phyloP scores from a whole-genome alignment of 2,329 filamentous ascomycete genomes.

The Zymoseptoria ardabiliae region DNA sequence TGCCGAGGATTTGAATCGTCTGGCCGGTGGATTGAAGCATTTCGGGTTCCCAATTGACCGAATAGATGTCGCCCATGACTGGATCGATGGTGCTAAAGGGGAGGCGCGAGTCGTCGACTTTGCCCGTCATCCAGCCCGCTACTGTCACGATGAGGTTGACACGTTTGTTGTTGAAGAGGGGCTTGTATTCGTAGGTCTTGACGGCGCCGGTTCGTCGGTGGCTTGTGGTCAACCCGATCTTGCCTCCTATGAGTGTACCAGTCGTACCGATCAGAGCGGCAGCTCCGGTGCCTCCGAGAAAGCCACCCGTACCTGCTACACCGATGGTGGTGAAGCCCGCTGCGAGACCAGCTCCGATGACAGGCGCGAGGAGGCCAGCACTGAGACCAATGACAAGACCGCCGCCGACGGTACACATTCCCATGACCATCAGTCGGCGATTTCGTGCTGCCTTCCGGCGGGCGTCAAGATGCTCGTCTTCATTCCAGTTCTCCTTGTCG shows the following conservation, averaged over 20 bases:
- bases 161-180: slow-evolving; percentile 94
- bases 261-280: slow-evolving; percentile 90
- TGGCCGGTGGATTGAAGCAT: slow-evolving; percentile 97
- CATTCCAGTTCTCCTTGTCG: slow-evolving; percentile 95
- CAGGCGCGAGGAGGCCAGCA: slow-evolving; percentile 80
- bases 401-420: slow-evolving; percentile 88
- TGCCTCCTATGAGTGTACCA: slow-evolving; percentile 76
- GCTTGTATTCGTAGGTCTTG: slow-evolving; percentile 92
- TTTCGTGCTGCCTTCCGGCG: slow-evolving; percentile 75
- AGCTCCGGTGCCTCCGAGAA: slow-evolving; percentile 84
- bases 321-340: slow-evolving; percentile 94
- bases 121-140: slow-evolving; percentile 97
- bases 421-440: slow-evolving; percentile 87
- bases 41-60: slow-evolving; percentile 93
- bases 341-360: slow-evolving; percentile 89
- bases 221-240: slow-evolving; percentile 81
- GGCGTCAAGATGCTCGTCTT: slow-evolving; percentile 85
- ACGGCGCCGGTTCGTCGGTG: slow-evolving; percentile 82
- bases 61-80: slow-evolving; percentile 97
- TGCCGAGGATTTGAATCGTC: slow-evolving; percentile 96
- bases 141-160: slow-evolving; percentile 94
- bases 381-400: slow-evolving; percentile 92
- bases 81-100: slow-evolving; percentile 95
- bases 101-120: slow-evolving; percentile 89
- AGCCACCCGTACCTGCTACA: slow-evolving; percentile 78